Evolutionary conservation across 257 asterid species (phyloP), one percentile per base, ranked within the genome.

Genomic region (Nemophila menziesii): DNA sequence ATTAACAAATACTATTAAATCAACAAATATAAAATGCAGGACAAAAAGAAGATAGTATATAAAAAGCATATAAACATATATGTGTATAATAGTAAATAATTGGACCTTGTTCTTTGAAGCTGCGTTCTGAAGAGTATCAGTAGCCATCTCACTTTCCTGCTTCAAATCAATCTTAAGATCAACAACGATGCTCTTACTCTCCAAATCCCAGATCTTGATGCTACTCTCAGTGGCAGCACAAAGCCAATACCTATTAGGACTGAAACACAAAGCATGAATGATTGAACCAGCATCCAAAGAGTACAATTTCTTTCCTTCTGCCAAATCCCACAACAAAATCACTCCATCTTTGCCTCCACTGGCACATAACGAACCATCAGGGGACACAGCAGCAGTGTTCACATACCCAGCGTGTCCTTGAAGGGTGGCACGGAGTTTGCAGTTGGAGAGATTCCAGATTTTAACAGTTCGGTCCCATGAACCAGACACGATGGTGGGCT

Each of bases 391-490:
- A 0, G 39, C 54, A 5, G 68, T 49, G 22, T 62, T 55, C 9
- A 62, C 68, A 41, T 62, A 44, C 39, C 59, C 63, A 11, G 22
- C 11, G 40, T 62, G 68, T 5, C 68, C 68, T 6, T 49, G 22
- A 7, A 55, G 43, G 22, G 58, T 56, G 0, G 58, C 24, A 41
- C 74, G 62, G 8, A 67, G 65, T 84, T 77, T 83, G 39, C 94
- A 79, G 17, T 79, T 83, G 20, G 63, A 39, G 42, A 79, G 47
- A 44, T 67, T 77, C 94, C 94, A 83, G 0, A 83, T 56, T 65
- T 83, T 82, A 8, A 82, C 89, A 0, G 80, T 71, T 48, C 62
- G 55, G 39, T 82, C 94, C 92, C 92, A 79, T 1, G 90, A 77
- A 1, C 78, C 92, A 5, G 89, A 83, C 2, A 83, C 82, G 11